Evolutionary conservation across 129 eudicot genomes (phyloP), one percentile per base, ranked within the genome.

Genomic region (Ambrosia trifida): DNA sequence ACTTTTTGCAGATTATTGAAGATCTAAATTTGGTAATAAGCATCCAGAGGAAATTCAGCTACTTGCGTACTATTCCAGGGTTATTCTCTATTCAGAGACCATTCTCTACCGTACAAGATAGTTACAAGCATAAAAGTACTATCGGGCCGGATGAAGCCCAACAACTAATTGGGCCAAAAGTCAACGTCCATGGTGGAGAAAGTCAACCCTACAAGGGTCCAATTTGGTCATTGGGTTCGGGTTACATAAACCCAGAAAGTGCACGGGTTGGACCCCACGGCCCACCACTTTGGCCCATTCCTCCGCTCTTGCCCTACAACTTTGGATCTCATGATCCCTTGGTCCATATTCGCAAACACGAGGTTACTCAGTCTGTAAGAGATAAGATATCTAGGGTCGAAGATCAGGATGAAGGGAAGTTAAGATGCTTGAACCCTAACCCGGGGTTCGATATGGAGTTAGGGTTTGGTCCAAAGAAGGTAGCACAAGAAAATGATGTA

Each of bases 31-130:
- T 91, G 77, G 95, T 88, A 53, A 47, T 85, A 52, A 85, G 80
- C 85, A 88, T 87, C 51, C 97, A 83, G 66, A 78, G 97, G 78
- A 87, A 83, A 67, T 87, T 87, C 78, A 85, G 89, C 80, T 83
- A 83, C 75, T 78, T 91, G 18, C 89, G 80, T 71, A 87, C 86
- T 83, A 75, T 91, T 41, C 97, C 97, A 4, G 89, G 97, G 58
- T 46, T 87, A 12, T 85, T 85, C 63, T 78, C 87, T 4, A 72
- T 83, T 60, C 97, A 83, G 32, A 85, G 97, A 64, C 86, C 95
- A 46, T 63, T 66, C 32, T 68, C 78, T 64, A 77, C 80, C 13
- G 19, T 69, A 72, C 85, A 84, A 64, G 56, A 70, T 44, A 65
- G 79, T 14, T 72, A 89, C 72, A 78, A 63, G 51, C 77, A 70